Percentiles rank a stretch among this genome's conserved stretches.
phyloP scores from a whole-genome alignment of 1,139 yeast genomes.

The Chernovozyma sophiae-reginae region DNA sequence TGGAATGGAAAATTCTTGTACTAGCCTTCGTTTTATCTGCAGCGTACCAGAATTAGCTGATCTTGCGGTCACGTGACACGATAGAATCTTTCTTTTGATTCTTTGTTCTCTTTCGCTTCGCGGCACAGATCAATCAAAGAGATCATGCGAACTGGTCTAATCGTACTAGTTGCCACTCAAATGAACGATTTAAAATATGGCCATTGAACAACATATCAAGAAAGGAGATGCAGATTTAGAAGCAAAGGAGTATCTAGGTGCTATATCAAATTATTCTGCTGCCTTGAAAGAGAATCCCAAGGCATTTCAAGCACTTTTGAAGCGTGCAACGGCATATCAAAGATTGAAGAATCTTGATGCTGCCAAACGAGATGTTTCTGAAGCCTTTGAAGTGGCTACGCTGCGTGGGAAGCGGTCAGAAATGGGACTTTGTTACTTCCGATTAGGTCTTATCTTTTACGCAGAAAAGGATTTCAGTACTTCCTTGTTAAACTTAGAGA shows the following conservation, averaged over 20 bases:
- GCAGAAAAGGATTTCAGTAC: conserved; percentile 41
- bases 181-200: conserved; percentile 33
- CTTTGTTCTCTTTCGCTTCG: too few relatives aligned
- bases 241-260: conserved; percentile 33
- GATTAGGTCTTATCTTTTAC: conserved; percentile 51
- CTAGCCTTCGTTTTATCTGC: too few relatives aligned
- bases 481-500: conserved; percentile 47
- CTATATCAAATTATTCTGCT: conserved; percentile 26
- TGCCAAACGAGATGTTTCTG: conserved; percentile 51
- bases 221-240: conserved; percentile 31
- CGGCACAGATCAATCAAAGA: too few relatives aligned
- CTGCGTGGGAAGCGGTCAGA: conserved; percentile 47
- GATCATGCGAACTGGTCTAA: too few relatives aligned
- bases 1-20: too few relatives aligned
- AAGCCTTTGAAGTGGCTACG: conserved; percentile 54
- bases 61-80: too few relatives aligned
- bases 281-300: conserved; percentile 38
- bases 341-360: conserved; percentile 46
- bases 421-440: conserved; percentile 57
- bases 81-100: too few relatives aligned
- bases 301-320: conserved; percentile 51
- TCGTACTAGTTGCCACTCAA: too few relatives aligned
- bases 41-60: too few relatives aligned
- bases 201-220: conserved; percentile 34
- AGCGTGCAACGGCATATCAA: conserved; percentile 54